Base-by-base conservation (phyloP, 805 yeast genomes). In the Millerozyma acaciae region DNA sequence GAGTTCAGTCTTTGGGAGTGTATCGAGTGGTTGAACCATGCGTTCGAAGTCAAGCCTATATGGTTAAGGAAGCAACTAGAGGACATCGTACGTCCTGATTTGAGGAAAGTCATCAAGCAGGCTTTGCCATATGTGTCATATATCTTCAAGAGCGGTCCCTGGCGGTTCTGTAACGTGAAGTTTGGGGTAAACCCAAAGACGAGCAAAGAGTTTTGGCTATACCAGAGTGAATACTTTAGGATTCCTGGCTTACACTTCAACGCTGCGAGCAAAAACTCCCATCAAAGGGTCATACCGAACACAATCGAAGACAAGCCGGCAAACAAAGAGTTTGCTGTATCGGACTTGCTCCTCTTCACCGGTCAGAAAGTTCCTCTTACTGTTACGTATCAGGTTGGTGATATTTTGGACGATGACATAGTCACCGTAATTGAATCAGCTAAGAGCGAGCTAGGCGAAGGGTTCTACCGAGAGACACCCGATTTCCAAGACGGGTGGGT, bases 111-210 rank as follows among this genome's bases (percentile, higher is more conserved):
- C 42, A 50, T 90, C 27, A 79, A 83, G 45, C 79, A 74, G 42
- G 94, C 96, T 0, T 55, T 93, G 31, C 95, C 97, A 0, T 81
- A 84, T 53, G 83, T 87, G 0, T 73, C 96, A 0, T 93, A 78
- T 53, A 73, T 86, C 26, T 84, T 79, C 53, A 77, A 83, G 22
- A 84, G 83, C 49, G 98, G 98, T 0, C 98, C 97, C 0, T 93
- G 96, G 95, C 72, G 97, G 47, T 87, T 86, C 39, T 76, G 93
- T 8, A 87, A 82, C 53, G 78, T 88, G 28, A 73, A 65, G 43
- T 77, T 79, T 44, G 97, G 96, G 1, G 68, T 79, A 24, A 85
- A 90, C 57, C 97, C 97, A 0, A 62, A 74, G 26, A 46, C 57
- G 2, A 77, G 81, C 29, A 47, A 60, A 1, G 52, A 63, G 8